Percentiles rank a stretch among this genome's conserved stretches.
phyloP scores from a whole-genome alignment of 2,329 filamentous ascomycete genomes.

The Pseudocercospora pini-densiflorae region DNA sequence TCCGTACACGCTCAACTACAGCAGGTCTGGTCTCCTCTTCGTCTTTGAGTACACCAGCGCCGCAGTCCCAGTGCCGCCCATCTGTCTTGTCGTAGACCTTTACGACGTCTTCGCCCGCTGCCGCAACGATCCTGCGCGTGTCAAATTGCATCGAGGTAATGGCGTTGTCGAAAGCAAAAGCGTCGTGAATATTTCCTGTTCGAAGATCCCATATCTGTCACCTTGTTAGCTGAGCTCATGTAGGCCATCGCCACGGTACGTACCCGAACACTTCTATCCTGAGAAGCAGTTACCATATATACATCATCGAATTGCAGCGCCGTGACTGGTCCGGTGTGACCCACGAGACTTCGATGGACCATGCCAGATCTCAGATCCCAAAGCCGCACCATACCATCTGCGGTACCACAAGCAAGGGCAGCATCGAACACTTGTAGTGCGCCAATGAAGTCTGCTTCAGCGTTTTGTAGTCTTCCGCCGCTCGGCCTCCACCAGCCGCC shows the following conservation, averaged over 20 bases:
- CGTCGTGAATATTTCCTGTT: conserved; percentile 92
- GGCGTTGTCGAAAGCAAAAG: conserved; percentile 90
- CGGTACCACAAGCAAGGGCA: conserved; percentile 92
- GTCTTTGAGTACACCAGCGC: conserved; percentile 74
- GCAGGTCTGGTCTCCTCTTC: conserved; percentile 54
- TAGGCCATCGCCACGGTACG: conserved; percentile 46
- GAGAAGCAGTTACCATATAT: conserved; percentile 89
- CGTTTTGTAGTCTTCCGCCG: conserved; percentile 59
- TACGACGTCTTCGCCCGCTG: conserved; percentile 88
- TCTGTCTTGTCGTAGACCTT: conserved; percentile 99
- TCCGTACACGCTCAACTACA: conserved; percentile 78
- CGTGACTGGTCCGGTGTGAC: conserved; percentile 93
- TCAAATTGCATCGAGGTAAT: conserved; percentile 99
- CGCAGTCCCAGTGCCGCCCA: conserved; percentile 94
- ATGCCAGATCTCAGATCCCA: conserved; percentile 98
- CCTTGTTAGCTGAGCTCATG: conserved; percentile 32
- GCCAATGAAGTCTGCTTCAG: conserved; percentile 87
- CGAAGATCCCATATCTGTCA: conserved; percentile 95
- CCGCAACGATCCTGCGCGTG: conserved; percentile 81
- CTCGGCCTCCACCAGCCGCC: conserved; percentile 72
- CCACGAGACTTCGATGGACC: conserved; percentile 94
- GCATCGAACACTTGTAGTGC: conserved; percentile 95
- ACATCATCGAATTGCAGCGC: conserved; percentile 96
- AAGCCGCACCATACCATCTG: conserved; percentile 93
- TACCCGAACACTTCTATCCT: conserved; percentile 92